Base-by-base conservation (phyloP, 129 eudicot genomes). In the Lactuca saligna region DNA sequence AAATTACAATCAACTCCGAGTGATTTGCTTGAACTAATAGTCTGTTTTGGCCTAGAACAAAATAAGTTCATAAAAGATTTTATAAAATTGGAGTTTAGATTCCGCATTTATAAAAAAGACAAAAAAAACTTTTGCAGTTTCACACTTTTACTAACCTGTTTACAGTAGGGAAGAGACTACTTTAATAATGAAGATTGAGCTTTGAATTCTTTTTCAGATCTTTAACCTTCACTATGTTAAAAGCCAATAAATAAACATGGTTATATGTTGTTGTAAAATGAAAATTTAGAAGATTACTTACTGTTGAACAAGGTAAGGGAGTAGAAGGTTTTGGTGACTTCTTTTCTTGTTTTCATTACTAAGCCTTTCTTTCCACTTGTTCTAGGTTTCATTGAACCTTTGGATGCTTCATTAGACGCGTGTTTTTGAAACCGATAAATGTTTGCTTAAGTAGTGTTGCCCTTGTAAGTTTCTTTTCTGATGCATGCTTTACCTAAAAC, bases 401-500 rank as follows among this genome's bases (percentile, higher is more conserved):
- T 85, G 56, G 83, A 66, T 58, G 81, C 34, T 78, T 75, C 81
- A 58, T 54, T 82, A 32, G 69, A 71, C 37, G 57, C 49, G 35
- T 37, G 54, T 66, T 81, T 82, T 72, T 59, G 81, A 16, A 68
- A 75, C 59, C 80, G 68, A 46, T 72, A 37, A 82, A 64, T 73
- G 50, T 46, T 67, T 38, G 38, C 72, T 11, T 25, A 84, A 46
- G 79, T 57, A 68, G 32, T 55, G 53, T 70, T 42, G 72, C 54
- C 63, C 74, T 85, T 34, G 51, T 39, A 38, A 37, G 34, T 70
- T 78, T 81, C 75, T 54, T 49, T 75, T 74, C 74, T 53, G 79
- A 57, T 65, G 78, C 70, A 65, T 69, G 60, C 75, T 44, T 66
- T 65, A 76, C 85, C 93, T 86, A 51, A 41, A 72, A 48, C 65